Percentiles rank a stretch among this genome's conserved stretches.
phyloP scores from a whole-genome alignment of 2,329 filamentous ascomycete genomes.

The Pseudocercospora fuligena region DNA sequence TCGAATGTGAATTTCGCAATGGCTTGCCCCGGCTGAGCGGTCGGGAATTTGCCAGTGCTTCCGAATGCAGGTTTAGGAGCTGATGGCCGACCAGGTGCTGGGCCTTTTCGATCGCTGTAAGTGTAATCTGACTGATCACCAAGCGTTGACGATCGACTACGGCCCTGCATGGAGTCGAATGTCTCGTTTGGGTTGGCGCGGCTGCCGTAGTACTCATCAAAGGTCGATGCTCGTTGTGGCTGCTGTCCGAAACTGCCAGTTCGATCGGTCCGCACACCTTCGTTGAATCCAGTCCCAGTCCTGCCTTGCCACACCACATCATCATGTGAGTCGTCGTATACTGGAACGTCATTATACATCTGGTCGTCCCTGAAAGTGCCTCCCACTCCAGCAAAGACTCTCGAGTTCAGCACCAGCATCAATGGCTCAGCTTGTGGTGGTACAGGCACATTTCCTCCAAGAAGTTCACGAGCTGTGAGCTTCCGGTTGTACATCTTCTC shows the following conservation, averaged over 20 bases:
- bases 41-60: constrained; percentile 68
- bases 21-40: constrained; percentile 71
- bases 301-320: constrained; percentile 83
- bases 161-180: constrained; percentile 48
- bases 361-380: constrained; percentile 56
- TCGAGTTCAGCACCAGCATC: constrained; percentile 81
- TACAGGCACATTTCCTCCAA: constrained; percentile 76
- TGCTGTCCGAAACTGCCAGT: constrained; percentile 47
- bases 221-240: constrained; percentile 69
- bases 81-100: constrained; percentile 75
- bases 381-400: constrained; percentile 75
- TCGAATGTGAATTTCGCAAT: constrained; percentile 94
- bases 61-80: constrained; percentile 89
- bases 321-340: constrained; percentile 84
- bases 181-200: constrained; percentile 56
- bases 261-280: constrained; percentile 62
- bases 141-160: constrained; percentile 44
- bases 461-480: constrained; percentile 79
- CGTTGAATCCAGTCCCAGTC: constrained; percentile 71
- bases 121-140: constrained; percentile 56
- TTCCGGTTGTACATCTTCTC: constrained; percentile 90
- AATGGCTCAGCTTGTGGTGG: constrained; percentile 84
- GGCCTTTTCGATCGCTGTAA: constrained; percentile 56
- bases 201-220: constrained; percentile 78
- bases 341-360: constrained; percentile 93